phyloP scores from a whole-genome alignment of 805 yeast species.

The Isabelozyma rhagii region DNA sequence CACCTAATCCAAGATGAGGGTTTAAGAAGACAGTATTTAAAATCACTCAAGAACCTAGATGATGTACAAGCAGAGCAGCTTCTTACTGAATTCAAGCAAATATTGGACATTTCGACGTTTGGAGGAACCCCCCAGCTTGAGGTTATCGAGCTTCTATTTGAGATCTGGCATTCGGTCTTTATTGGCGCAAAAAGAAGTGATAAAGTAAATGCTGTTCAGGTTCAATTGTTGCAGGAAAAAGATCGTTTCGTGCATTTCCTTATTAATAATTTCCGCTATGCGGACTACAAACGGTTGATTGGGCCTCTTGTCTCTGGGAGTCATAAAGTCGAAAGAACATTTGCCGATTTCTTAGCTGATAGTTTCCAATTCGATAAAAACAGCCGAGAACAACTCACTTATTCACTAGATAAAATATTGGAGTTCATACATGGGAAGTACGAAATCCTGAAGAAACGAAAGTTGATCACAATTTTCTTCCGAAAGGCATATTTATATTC shows the following conservation, averaged over 20 bases:
- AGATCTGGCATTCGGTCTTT: conserved; percentile 23
- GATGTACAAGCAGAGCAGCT: conserved; percentile 10
- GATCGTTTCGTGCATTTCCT: conserved; percentile 21
- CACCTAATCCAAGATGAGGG: neutral
- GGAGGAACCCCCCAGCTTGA: conserved; percentile 11
- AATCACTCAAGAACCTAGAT: conserved; percentile 6
- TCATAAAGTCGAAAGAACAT: conserved; percentile 4
- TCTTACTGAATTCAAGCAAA: conserved; percentile 13
- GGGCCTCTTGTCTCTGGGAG: conserved; percentile 11
- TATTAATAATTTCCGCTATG: conserved; percentile 23
- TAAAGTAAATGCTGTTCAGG: conserved; percentile 11
- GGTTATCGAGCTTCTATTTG: conserved; percentile 15
- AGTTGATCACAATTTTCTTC: conserved; percentile 12
- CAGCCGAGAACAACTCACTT: conserved; percentile 4
- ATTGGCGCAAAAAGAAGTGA: neutral
- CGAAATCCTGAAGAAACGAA: conserved; percentile 11
- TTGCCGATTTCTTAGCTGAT: conserved; percentile 22
- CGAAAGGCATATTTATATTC: conserved; percentile 16
- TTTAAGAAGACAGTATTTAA: conserved; percentile 9
- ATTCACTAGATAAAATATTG: neutral
- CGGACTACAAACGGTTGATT: conserved; percentile 15
- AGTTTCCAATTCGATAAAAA: conserved; percentile 18
- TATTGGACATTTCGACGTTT: conserved; percentile 18
- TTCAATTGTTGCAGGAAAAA: conserved; percentile 12
- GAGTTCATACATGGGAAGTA: neutral